phyloP scores from a whole-genome alignment of 257 asterid genomes.

The Jaltomata sinuosa region DNA sequence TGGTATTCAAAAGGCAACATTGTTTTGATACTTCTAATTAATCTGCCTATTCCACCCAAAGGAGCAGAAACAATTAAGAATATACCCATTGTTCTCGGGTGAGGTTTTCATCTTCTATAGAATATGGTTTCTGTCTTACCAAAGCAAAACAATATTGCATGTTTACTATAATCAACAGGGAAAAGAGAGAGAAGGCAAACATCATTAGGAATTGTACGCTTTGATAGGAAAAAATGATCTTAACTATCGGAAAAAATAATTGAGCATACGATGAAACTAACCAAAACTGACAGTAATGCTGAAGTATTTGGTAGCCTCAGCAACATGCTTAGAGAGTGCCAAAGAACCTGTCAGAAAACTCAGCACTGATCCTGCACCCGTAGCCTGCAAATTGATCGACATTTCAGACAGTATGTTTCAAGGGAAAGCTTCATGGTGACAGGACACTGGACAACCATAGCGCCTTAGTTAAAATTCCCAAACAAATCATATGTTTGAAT shows the following conservation, averaged over 20 bases:
- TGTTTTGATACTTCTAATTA: background rate
- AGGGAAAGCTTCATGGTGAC: background rate
- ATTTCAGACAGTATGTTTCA: background rate
- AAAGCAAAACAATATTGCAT: background rate
- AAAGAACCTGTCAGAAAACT: slow-evolving; percentile 88
- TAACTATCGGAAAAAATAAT: background rate
- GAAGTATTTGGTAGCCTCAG: slow-evolving; percentile 71
- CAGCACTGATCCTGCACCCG: slow-evolving; percentile 91
- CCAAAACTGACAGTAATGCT: slow-evolving; percentile 89
- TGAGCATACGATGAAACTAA: slow-evolving; percentile 17
- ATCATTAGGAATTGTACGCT: background rate
- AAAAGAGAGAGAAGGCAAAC: background rate
- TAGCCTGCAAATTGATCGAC: slow-evolving; percentile 41
- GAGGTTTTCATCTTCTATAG: background rate
- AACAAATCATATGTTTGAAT: background rate
- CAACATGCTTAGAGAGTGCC: slow-evolving; percentile 78
- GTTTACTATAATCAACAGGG: background rate
- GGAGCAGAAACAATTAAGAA: background rate
- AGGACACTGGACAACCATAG: background rate
- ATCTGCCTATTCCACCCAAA: background rate
- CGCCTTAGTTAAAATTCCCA: background rate
- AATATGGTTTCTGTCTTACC: background rate
- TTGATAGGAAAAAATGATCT: background rate
- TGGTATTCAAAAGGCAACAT: background rate
- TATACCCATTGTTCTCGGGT: background rate